Base-by-base conservation (phyloP, 192 early-diverging fungal genomes). In the Coemansia sp. region DNA sequence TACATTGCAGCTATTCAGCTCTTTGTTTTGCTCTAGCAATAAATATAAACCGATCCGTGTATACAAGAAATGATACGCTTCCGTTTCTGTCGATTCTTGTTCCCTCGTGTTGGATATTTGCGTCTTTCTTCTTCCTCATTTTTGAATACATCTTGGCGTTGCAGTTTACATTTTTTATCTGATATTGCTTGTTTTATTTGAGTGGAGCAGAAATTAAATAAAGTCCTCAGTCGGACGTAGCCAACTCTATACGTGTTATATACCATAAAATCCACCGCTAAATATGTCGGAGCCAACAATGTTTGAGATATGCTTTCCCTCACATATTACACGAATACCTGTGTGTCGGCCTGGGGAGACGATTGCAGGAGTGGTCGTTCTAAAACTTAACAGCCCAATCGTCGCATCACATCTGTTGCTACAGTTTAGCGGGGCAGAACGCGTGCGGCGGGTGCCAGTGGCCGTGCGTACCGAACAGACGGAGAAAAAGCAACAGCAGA, bases 281-380 rank as follows among this genome's bases (percentile, higher is more conserved):
- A 32, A 23, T 50, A 81, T 81, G 78, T 46, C 78, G 6, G 78
- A 81, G 39, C 78, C 78, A 22, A 60, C 64, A 24, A 36, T 81
- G 23, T 82, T 82, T 56, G 80, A 82, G 53, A 82, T 82, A 17
- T 82, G 80, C 68, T 82, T 82, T 59, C 80, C 80, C 6, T 70
- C 80, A 46, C 80, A 82, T 60, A 74, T 82, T 57, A 71, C 80
- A 6, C 70, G 75, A 20, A 60, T 67, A n/a, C 80, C 80, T 0
- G 65, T 75, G 6, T 82, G 80, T 33, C 71, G 75, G 31, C 80
- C 80, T 19, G 80, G 80, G 7, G 66, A 76, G 68, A 77, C 80
- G 20, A 67, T 82, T 23, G 80, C 80, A 2, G 80, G 80, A 1
- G 72, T 73, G 11, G 80, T 82, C 21, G 80, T 82, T 27, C 71